Conservation (phyloP, 495 filamentous ascomycete species). For the Aspergillus baeticus region DNA sequence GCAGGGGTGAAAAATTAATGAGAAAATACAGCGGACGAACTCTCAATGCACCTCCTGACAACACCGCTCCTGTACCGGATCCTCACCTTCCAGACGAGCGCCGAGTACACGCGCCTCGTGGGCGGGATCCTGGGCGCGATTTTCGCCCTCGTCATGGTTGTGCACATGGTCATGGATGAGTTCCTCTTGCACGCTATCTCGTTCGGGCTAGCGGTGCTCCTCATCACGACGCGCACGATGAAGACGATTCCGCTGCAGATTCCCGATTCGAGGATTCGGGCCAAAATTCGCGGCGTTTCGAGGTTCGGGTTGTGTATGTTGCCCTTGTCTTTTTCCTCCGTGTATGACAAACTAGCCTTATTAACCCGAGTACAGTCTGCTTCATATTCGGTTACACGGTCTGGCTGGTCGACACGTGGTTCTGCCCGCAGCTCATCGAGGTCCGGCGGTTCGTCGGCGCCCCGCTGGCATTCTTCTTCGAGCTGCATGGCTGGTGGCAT, state of each 20-base stretch:
- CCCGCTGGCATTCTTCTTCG: constrained; percentile 29
- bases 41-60: constrained; percentile 37
- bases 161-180: constrained; percentile 34
- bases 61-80: constrained; percentile 32
- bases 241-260: constrained; percentile 24
- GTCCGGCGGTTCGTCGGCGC: constrained; percentile 21
- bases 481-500: constrained; percentile 39
- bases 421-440: constrained; percentile 17
- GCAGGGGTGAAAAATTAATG: background rate
- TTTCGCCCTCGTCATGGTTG: constrained; percentile 30
- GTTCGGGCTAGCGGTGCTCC: constrained; percentile 25
- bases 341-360: background rate
- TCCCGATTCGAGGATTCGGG: constrained; percentile 12
- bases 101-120: constrained; percentile 14
- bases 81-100: constrained; percentile 24
- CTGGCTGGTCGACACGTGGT: constrained; percentile 31
- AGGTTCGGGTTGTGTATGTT: constrained; percentile 27
- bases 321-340: background rate
- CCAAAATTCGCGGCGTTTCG: constrained; percentile 17
- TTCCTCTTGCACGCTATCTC: constrained; percentile 27
- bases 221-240: constrained; percentile 23
- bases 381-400: constrained; percentile 30
- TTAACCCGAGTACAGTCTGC: constrained; percentile 17
- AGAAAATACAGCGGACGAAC: constrained; percentile 27
- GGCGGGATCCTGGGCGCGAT: constrained; percentile 17